Percentiles rank a stretch among this genome's conserved stretches.
Evolutionary conservation across 1,284 basidiomycete species (phyloP).

Genomic region (Trametes hirsuta): DNA sequence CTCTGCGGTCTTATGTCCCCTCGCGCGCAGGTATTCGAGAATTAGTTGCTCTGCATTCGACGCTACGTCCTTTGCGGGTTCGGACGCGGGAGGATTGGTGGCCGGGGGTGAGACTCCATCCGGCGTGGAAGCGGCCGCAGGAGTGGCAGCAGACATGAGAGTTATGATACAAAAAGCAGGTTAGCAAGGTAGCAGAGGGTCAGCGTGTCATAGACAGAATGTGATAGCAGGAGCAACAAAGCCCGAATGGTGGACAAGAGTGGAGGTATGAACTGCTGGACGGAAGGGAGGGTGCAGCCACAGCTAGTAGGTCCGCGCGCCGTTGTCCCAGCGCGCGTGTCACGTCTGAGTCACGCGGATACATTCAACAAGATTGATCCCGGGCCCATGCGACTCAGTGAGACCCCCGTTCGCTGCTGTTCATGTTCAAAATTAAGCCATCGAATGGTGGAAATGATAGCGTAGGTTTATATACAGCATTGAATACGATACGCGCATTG

Average conservation of each 20-base stretch:
- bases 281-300: neutral
- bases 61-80: conserved; percentile 26
- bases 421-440: no score
- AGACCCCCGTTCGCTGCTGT: no score
- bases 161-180: conserved; percentile 13
- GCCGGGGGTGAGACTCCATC: conserved; percentile 33
- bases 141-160: conserved; percentile 49
- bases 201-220: conserved; percentile 4
- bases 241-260: neutral
- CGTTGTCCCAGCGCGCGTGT: conserved; percentile 13
- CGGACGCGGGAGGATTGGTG: conserved; percentile 20
- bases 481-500: neutral
- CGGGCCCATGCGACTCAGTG: neutral
- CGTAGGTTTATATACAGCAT: neutral
- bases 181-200: neutral
- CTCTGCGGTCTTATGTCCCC: conserved; percentile 82
- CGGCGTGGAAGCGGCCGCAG: conserved; percentile 40
- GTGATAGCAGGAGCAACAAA: neutral
- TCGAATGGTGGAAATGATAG: neutral
- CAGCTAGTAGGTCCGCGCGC: conserved; percentile 8
- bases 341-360: conserved; percentile 4
- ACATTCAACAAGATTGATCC: neutral
- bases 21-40: conserved; percentile 81
- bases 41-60: conserved; percentile 63
- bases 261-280: neutral